These are phyloP conservation scores for Yamagishiella unicocca DNA, from an alignment of 139 green algal genomes.

Conservation along the genomic window DNA sequence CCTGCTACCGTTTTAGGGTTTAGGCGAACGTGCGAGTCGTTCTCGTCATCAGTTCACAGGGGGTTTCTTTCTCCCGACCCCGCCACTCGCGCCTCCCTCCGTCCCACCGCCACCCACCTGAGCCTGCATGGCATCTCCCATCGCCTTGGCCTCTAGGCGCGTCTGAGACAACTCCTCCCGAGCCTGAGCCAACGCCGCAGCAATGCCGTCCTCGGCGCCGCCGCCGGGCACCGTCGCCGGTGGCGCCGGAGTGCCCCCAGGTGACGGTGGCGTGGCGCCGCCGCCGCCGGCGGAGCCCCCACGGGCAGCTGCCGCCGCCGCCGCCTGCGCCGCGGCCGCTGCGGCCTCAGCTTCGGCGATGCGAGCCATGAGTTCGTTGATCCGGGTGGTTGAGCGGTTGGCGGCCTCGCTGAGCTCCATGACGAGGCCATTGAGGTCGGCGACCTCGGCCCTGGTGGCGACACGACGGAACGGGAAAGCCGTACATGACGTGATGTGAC, in stretches of 20 bases:
- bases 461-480: too few species aligned
- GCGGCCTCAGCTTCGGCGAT: neutral
- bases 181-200: neutral
- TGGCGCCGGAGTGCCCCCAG: constrained; percentile 6
- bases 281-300: too few species aligned
- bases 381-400: constrained; percentile 32
- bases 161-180: constrained; percentile 45
- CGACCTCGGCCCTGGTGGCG: constrained; percentile 26
- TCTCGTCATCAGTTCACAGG: too few species aligned
- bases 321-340: neutral
- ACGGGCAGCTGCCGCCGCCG: neutral
- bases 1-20: too few species aligned
- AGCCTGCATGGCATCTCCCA: constrained; percentile 30
- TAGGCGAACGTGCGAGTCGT: too few species aligned
- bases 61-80: too few species aligned
- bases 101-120: too few species aligned
- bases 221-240: neutral
- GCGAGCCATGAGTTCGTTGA: constrained; percentile 30
- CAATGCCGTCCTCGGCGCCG: neutral
- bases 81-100: too few species aligned
- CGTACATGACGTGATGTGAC: too few species aligned
- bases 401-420: constrained; percentile 21
- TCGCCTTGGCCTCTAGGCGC: constrained; percentile 26
- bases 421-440: neutral
- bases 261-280: neutral